Evolutionary conservation across 1,139 yeast species (phyloP), one percentile per base, ranked within the genome.

Genomic region (Candida labiduridarum): DNA sequence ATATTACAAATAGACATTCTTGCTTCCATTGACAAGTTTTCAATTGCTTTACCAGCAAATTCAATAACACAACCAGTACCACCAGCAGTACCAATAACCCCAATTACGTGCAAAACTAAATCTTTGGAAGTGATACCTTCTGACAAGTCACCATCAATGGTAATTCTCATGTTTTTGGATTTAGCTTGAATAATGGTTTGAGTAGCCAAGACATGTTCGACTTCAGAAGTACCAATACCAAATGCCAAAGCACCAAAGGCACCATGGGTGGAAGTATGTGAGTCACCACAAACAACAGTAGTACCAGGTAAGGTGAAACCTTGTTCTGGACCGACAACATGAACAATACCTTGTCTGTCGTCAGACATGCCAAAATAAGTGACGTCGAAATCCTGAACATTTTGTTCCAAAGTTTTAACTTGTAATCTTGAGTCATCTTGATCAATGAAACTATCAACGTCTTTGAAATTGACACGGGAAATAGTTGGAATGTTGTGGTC

Each of bases 1-100:
- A 94, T 94, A 69, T 94, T 94, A 80, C 99, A 94, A 75, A 94
- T 94, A 47, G 98, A 91, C 99, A 94, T 94, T 74, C 99, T 84
- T n/a, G 98, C 97, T 74, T 94, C 99, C 94, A 94, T 90, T 34
- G 96, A 84, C 56, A 94, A 81, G 55, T 79, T 82, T 67, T 87
- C 89, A 61, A 94, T 90, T 52, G 98, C 97, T 59, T 87, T 83
- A 68, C 99, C 99, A 45, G 96, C 95, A 74, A 92, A 94, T 74
- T 94, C 99, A 67, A 94, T 89, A 52, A 94, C 99, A 63, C 85
- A 80, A 51, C 99, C 99, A 51, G 98, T 94, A 76, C 99, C 99
- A 74, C 99, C 99, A 55, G 99, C 99, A 60, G 99, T 94, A 74
- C 99, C 99, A 65, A 94, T 92, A 49, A 86, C 86, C 59, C 97